These are phyloP conservation scores for Thielaviopsis populi DNA, from an alignment of 2,329 filamentous ascomycete genomes.

Conservation along the genomic window DNA sequence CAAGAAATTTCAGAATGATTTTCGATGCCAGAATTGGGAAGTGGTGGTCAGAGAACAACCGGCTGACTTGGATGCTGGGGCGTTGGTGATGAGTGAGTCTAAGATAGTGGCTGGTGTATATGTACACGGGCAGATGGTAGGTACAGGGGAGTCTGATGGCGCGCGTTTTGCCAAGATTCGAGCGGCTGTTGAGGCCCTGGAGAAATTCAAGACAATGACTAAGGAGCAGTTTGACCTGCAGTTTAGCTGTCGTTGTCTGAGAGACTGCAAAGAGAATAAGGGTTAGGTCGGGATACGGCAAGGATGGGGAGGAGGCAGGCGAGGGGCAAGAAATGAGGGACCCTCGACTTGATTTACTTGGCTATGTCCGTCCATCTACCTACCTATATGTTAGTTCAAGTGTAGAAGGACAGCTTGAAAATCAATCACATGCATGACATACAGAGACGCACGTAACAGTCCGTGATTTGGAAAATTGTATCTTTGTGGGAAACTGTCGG, in stretches of 20 bases:
- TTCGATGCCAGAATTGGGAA: slow-evolving; percentile 48
- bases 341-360: not conserved
- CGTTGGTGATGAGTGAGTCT: slow-evolving; percentile 27
- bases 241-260: slow-evolving; percentile 51
- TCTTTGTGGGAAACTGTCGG: not conserved
- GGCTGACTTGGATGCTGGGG: slow-evolving; percentile 28
- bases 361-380: not conserved
- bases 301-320: not conserved
- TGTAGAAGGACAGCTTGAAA: not conserved
- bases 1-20: slow-evolving; percentile 45
- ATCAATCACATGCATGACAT: slow-evolving; percentile 2
- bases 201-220: slow-evolving; percentile 29
- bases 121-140: slow-evolving; percentile 57
- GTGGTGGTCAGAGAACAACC: slow-evolving; percentile 37
- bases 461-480: not conserved
- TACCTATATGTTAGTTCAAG: no score
- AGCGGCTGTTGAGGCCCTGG: slow-evolving; percentile 45
- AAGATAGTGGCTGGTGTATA: slow-evolving; percentile 57
- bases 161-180: slow-evolving; percentile 58
- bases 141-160: slow-evolving; percentile 45
- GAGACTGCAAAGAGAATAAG: slow-evolving; percentile 17
- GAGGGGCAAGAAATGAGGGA: not conserved
- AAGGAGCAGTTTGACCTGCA: slow-evolving; percentile 42
- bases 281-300: not conserved
- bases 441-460: not conserved